These are phyloP conservation scores for Syzygium jambos DNA, from an alignment of 345 rosid genomes.

Conservation along the genomic window DNA sequence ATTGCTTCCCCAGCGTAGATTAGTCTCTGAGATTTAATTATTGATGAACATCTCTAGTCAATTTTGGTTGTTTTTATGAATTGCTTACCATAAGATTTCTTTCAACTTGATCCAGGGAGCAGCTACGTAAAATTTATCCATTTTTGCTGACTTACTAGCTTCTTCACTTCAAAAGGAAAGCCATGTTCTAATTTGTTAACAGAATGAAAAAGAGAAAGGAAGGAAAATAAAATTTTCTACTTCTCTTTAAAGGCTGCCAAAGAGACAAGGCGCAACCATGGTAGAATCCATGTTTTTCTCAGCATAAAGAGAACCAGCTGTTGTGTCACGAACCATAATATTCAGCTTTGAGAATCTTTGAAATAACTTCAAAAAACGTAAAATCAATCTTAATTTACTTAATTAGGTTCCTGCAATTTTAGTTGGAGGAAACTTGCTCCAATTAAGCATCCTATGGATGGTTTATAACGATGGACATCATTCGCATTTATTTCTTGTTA, in stretches of 20 bases:
- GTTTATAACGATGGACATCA: too few species aligned
- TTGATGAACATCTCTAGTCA: neutral
- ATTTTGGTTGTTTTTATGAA: neutral
- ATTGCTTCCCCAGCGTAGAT: neutral
- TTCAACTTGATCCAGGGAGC: neutral
- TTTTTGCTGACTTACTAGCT: neutral
- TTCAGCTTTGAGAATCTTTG: neutral
- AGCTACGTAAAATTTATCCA: neutral
- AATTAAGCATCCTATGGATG: neutral
- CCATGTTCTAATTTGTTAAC: neutral
- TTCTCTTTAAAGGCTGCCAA: neutral
- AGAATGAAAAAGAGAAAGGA: neutral
- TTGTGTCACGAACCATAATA: neutral
- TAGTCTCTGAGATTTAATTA: neutral
- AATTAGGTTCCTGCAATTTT: neutral
- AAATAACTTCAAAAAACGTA: neutral
- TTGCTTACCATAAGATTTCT: neutral
- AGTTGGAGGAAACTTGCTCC: neutral
- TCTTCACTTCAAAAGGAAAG: neutral
- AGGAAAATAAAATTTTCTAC: neutral
- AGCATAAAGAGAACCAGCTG: neutral
- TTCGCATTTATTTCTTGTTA: neutral
- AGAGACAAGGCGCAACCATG: neutral
- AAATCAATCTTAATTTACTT: neutral
- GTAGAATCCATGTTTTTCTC: neutral